phyloP scores from a whole-genome alignment of 306 rosid genomes.

The Pueraria montana region DNA sequence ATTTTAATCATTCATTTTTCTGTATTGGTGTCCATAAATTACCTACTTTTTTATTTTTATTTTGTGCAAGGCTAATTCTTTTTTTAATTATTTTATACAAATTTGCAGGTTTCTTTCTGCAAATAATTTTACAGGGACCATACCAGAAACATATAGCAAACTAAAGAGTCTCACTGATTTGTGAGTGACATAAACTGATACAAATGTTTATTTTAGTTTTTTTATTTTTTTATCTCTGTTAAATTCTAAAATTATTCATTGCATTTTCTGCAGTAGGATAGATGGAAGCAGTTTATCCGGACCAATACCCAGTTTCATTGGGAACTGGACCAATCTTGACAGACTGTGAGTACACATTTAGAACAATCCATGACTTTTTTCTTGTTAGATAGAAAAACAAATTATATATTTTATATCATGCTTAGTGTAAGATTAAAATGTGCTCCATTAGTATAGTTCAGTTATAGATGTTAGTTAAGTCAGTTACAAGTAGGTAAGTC shows the following conservation, averaged over 20 bases:
- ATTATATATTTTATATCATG: neutral
- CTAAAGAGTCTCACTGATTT: slow-evolving; percentile 69
- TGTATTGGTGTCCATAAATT: neutral
- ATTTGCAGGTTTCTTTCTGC: slow-evolving; percentile 66
- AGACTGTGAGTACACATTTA: slow-evolving; percentile 67
- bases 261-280: slow-evolving; percentile 70
- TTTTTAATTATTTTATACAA: neutral
- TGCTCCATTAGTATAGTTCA: neutral
- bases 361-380: slow-evolving; percentile 18
- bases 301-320: slow-evolving; percentile 73
- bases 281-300: slow-evolving; percentile 81
- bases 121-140: slow-evolving; percentile 75
- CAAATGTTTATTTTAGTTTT: neutral
- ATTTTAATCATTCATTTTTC: neutral
- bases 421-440: neutral
- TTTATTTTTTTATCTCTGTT: neutral
- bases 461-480: neutral
- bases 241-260: slow-evolving; percentile 33
- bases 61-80: neutral
- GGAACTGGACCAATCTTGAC: slow-evolving; percentile 71
- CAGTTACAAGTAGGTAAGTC: neutral
- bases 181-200: slow-evolving; percentile 60
- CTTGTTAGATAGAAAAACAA: neutral
- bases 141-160: slow-evolving; percentile 69
- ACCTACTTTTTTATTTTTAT: neutral